Base-by-base conservation (phyloP, 805 yeast genomes). In the Candida krabiensis region DNA sequence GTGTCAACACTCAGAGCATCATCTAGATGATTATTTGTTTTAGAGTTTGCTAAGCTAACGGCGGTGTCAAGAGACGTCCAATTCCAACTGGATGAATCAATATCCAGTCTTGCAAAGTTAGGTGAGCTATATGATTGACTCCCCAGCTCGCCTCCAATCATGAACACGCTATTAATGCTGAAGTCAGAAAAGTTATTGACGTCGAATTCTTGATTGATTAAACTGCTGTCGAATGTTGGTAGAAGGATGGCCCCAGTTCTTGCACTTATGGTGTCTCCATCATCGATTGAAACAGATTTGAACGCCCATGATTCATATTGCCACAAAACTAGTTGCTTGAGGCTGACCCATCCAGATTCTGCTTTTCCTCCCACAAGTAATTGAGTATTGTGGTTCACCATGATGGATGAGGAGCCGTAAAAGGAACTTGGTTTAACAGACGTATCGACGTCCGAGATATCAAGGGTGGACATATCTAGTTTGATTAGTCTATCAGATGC, bases 281-380 rank as follows among this genome's bases (percentile, higher is more conserved):
- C 55, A 1, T 65, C 51, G 44, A 58, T 49, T 27, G 60, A 47
- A 1, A 66, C 62, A 0, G 67, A 48, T 40, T 64, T 62, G 55
- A 78, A 84, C 3, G 85, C 72, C 95, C 95, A 86, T 7, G 85
- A 63, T 33, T 69, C 66, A 43, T 77, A 78, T 49, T 79, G 80
- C 86, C 89, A 84, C 2, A 82, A 59, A 0, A 93, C 91, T 14
- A 83, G 62, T 58, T 85, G 93, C 49, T 72, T 71, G 80, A 85
- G 75, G 44, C 77, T 74, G 24, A 84, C 74, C 88, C 90, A 84
- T 0, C 88, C 88, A 2, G 62, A 50, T 5, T 56, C 49, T 3
- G 86, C 73, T 37, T 67, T 67, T 3, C 95, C 95, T 0, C 93
- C 95, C 28, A 86, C 63, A 3, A 86, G 56, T 24, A 80, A 57